These are phyloP conservation scores for Pythium monospermum DNA, from an alignment of 352 stramenopile species.

Conservation along the genomic window DNA sequence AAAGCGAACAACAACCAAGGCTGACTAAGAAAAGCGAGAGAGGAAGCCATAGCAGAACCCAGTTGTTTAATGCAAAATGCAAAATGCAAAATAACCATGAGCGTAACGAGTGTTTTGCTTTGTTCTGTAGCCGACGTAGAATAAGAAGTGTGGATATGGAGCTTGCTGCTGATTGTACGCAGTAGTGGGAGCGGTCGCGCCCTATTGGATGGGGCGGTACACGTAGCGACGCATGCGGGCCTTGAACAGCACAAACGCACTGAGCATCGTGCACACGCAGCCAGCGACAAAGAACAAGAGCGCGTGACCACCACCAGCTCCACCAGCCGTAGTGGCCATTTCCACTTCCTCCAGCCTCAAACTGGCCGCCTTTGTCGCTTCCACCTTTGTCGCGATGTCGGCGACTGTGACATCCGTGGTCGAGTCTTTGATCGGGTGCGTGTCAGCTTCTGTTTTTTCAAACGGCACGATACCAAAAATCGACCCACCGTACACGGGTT, in stretches of 20 bases:
- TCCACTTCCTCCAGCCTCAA: too few species aligned
- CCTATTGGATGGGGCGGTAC: conserved; percentile 55
- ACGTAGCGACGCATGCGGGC: conserved; percentile 44
- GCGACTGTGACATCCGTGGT: conserved; percentile 58
- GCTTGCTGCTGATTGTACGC: neutral
- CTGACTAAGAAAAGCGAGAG: too few species aligned
- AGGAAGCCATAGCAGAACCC: too few species aligned
- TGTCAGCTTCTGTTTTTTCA: conserved; percentile 54
- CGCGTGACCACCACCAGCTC: conserved; percentile 22
- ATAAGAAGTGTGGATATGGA: too few species aligned
- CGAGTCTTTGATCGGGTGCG: conserved; percentile 89
- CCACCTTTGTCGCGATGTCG: conserved; percentile 6
- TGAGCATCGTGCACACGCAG: conserved; percentile 42
- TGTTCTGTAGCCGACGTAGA: neutral
- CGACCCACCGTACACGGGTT: conserved; percentile 63
- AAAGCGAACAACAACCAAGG: too few species aligned
- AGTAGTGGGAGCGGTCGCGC: neutral
- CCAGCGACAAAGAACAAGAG: conserved; percentile 58
- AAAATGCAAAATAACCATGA: neutral
- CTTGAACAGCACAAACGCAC: conserved; percentile 41
- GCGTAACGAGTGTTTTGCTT: neutral
- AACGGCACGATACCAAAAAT: conserved; percentile 80
- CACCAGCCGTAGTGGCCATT: conserved; percentile 14
- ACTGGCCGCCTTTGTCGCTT: conserved; percentile 5
- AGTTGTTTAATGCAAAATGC: too few species aligned